Base-by-base conservation (phyloP, 495 filamentous ascomycete genomes). In the Penicillium maclennaniae region DNA sequence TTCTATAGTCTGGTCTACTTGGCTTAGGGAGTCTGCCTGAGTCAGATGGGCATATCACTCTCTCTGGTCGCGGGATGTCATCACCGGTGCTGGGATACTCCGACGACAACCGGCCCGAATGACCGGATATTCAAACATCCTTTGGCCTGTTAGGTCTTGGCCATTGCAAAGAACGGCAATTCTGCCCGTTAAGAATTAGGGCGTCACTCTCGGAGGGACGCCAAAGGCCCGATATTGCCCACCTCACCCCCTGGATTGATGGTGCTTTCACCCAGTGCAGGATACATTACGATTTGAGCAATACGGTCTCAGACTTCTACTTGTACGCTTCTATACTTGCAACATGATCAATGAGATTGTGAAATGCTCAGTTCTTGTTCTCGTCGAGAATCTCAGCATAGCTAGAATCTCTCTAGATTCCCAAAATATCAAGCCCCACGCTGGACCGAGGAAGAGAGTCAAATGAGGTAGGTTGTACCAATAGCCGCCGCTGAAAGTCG, bases 141-240 rank as follows among this genome's bases (percentile, higher is more conserved):
- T 43, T 37, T 23, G 23, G 23, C 23, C 23, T 23, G 23, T 23
- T 23, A 23, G 6, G 17, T 19, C 15, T 38, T 36, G 31, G 43
- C 10, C 12, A 25, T 34, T 39, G 31, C 37, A 9, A 34, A 38
- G 19, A 23, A 52, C 43, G 44, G 49, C 26, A 16, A 6, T 51
- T 41, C 42, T 25, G 19, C 49, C 45, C 34, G 47, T 54, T 31
- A 12, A 3, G 45, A 41, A 39, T 28, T 43, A 26, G 43, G 25
- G 20, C 38, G 37, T n/a, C 15, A 38, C 20, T 51, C 28, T 60
- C 57, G 57, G 57, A 48, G 57, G 14, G 44, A 55, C 21, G 14
- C 56, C 56, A 51, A 59, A 47, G n/a, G 12, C 27, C 31, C 34
- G 25, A 14, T 34, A 10, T 34, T 12, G 31, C 31, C 10, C 31